Evolutionary conservation across 306 rosid species (phyloP).

Genomic region (Lablab purpureus): DNA sequence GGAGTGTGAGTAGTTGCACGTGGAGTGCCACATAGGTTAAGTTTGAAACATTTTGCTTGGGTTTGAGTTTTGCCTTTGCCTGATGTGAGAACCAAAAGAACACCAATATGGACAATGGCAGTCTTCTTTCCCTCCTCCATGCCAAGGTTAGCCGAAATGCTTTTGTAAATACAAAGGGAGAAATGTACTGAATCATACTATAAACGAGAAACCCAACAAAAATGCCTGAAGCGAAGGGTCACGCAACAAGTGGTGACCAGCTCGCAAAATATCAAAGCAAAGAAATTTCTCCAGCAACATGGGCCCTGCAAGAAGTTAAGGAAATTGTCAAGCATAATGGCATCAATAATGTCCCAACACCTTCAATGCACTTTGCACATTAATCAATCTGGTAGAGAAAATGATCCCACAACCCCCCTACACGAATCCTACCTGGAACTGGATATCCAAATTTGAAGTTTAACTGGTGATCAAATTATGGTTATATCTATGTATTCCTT

Average conservation of each 20-base stretch:
- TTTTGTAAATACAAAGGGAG: background rate
- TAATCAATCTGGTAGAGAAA: background rate
- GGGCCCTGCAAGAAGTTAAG: conserved; percentile 48
- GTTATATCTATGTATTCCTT: background rate
- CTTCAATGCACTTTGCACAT: background rate
- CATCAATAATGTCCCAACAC: conserved; percentile 30
- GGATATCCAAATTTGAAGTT: background rate
- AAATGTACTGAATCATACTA: conserved; percentile 39
- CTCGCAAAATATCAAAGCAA: conserved; percentile 38
- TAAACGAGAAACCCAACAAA: conserved; percentile 49
- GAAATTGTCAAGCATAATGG: conserved; percentile 37
- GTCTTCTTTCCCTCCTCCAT: conserved; percentile 54
- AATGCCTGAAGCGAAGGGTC: conserved; percentile 45
- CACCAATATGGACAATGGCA: conserved; percentile 52
- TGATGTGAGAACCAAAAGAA: conserved; percentile 15
- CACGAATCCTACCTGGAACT: background rate
- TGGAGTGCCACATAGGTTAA: too few relatives aligned
- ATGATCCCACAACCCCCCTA: conserved; percentile 5
- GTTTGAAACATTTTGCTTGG: too few relatives aligned
- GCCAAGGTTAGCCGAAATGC: conserved; percentile 40
- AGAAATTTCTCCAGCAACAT: conserved; percentile 52
- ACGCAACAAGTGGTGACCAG: conserved; percentile 38
- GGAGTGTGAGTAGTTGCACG: too few relatives aligned
- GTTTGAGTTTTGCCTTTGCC: too few relatives aligned
- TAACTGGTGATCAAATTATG: background rate